Percentiles rank a stretch among this genome's conserved stretches.
Conservation (phyloP, 2,329 filamentous ascomycete species). For the Colletotrichum truncatum region DNA sequence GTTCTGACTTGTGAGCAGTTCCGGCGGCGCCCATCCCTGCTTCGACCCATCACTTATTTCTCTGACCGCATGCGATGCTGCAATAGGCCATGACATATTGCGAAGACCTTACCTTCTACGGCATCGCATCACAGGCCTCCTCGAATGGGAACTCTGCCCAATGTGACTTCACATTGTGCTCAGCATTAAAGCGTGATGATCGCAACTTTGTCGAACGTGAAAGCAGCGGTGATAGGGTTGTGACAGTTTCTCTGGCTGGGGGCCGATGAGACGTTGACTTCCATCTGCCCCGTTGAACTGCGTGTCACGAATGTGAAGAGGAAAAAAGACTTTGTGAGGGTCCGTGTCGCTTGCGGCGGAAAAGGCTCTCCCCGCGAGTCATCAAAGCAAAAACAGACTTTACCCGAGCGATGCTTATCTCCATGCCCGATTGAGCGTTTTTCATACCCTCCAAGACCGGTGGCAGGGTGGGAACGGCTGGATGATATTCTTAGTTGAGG, state of each 20-base stretch:
- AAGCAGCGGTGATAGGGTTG: slow-evolving; percentile 13
- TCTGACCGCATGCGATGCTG: slow-evolving; percentile 26
- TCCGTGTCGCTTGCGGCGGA: slow-evolving; percentile 13
- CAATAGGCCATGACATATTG: slow-evolving; percentile 22
- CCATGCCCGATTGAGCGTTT: slow-evolving; percentile 3
- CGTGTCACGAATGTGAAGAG: background rate
- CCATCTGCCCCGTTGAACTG: slow-evolving; percentile 2
- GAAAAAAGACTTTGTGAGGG: slow-evolving; percentile 8
- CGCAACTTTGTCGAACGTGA: slow-evolving; percentile 19
- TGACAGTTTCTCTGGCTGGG: background rate
- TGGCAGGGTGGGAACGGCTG: background rate
- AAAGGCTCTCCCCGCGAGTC: slow-evolving; percentile 1
- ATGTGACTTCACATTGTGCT: slow-evolving; percentile 24
- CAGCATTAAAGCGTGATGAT: slow-evolving; percentile 28
- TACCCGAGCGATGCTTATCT: slow-evolving; percentile 10
- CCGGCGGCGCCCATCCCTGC: slow-evolving; percentile 13
- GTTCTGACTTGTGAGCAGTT: background rate
- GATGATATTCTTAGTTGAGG: background rate
- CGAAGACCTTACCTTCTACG: background rate
- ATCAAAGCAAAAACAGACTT: slow-evolving; percentile 22
- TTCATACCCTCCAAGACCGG: background rate
- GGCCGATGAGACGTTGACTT: slow-evolving; percentile 18
- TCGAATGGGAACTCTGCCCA: slow-evolving; percentile 25
- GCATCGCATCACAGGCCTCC: slow-evolving; percentile 13
- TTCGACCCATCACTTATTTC: slow-evolving; percentile 3